Evolutionary conservation across 2,329 filamentous ascomycete genomes (phyloP).

Genomic region (Pestalotiopsis sp.): DNA sequence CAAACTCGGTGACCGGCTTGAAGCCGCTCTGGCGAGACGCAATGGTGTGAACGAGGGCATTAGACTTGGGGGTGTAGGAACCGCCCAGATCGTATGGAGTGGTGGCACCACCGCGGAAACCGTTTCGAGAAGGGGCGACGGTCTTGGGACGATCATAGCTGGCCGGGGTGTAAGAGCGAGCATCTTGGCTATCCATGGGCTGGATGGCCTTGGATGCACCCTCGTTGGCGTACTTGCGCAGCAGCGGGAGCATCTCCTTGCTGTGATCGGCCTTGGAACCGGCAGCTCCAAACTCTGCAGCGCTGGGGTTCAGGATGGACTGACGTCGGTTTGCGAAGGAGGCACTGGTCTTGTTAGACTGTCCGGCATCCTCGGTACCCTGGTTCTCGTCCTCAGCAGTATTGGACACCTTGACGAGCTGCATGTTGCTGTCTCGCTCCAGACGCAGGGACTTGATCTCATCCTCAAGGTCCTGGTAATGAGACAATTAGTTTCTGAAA

Average conservation of each 20-base stretch:
- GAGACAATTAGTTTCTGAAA: neutral
- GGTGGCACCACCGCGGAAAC: neutral
- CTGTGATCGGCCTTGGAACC: constrained; percentile 2
- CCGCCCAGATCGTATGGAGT: neutral
- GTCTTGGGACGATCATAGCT: neutral
- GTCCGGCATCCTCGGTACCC: neutral
- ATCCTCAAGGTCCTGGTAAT: constrained; percentile 22
- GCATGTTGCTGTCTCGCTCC: constrained; percentile 11
- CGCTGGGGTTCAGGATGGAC: neutral
- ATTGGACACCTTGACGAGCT: constrained; percentile 15
- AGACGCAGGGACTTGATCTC: constrained; percentile 21
- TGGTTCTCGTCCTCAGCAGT: neutral
- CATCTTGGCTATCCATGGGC: neutral
- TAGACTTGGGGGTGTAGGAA: neutral
- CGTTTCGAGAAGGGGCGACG: neutral
- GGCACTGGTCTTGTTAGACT: neutral
- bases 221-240: constrained; percentile 8
- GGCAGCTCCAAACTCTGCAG: neutral
- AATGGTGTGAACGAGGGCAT: neutral
- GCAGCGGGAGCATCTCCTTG: constrained; percentile 11
- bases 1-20: neutral
- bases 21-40: neutral
- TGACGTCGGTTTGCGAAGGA: neutral
- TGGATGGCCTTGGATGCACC: neutral
- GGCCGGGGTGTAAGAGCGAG: neutral